Base-by-base conservation (phyloP, 2,329 filamentous ascomycete genomes). In the Paecilomyces sp. region DNA sequence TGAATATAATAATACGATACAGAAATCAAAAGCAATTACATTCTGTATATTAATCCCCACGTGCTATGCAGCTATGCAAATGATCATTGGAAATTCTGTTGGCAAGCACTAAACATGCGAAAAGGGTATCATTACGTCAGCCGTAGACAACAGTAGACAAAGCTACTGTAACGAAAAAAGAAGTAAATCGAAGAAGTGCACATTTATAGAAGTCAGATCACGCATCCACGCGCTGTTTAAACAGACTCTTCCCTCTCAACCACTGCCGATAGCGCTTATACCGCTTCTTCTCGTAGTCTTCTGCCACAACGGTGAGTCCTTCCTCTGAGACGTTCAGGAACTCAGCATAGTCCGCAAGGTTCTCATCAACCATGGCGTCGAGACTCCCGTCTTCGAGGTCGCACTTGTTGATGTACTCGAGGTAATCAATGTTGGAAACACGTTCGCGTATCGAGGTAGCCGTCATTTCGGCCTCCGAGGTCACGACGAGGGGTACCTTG, bases 191-290 rank as follows among this genome's bases (percentile, higher is more conserved):
- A 58, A 57, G 3, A 60, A 22, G 12, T 47, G 60, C 13, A 25
- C 25, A 28, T 28, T 28, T 30, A 33, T 33, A 33, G 3, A 4
- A 28, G 25, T 33, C 31, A 33, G 18, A 61, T 70, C 63, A 77
- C 13, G 69, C 52, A 69, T 82, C 80, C 64, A 82, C 80, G 54
- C 88, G 85, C 80, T 97, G 92, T 77, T 97, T 97, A 74, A 97
- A 97, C 68, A 97, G 83, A 68, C 91, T 96, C 79, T 97, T 97
- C 18, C 93, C 93, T 63, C 87, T 84, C 70, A 99, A 80, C 93
- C 94, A 99, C 76, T 97, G 95, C 68, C 88, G 81, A 76, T 99
- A 99, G 9, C 92, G 90, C 77, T 96, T 97, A 75, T 99, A 99
- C 66, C 94, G 82, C 82, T 97, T 97, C 83, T 96, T 97, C 50